Conservation (phyloP, 2,329 filamentous ascomycete species). For the Ascochyta rabiei region DNA sequence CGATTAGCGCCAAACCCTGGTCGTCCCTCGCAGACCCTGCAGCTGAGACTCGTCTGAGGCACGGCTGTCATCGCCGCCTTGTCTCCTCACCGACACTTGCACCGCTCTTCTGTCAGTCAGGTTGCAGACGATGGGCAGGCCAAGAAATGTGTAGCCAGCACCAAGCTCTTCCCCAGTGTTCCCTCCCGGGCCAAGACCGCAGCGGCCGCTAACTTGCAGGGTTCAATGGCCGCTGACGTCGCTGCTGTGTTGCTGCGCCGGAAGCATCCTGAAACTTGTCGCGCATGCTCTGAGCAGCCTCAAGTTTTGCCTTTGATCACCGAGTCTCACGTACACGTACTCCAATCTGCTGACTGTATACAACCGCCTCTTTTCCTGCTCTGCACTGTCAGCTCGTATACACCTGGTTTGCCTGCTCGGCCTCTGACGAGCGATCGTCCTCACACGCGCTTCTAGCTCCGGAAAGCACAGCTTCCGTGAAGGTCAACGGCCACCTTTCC, state of each 20-base stretch:
- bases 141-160: slow-evolving; percentile 6
- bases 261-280: slow-evolving; percentile 24
- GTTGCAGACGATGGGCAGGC: neutral
- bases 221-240: slow-evolving; percentile 37
- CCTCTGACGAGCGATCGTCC: slow-evolving; percentile 21
- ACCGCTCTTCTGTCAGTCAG: slow-evolving; percentile 3
- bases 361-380: neutral
- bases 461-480: slow-evolving; percentile 27
- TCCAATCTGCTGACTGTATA: slow-evolving; percentile 12
- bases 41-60: slow-evolving; percentile 10
- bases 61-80: neutral
- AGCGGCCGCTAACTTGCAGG: slow-evolving; percentile 19
- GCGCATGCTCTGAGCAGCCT: slow-evolving; percentile 14
- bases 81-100: slow-evolving; percentile 5
- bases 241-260: slow-evolving; percentile 26
- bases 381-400: slow-evolving; percentile 10
- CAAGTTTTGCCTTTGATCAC: slow-evolving; percentile 20
- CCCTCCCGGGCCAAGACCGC: slow-evolving; percentile 3
- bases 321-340: slow-evolving; percentile 6
- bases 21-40: slow-evolving; percentile 3
- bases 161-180: neutral
- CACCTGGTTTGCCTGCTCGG: slow-evolving; percentile 16
- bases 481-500: slow-evolving; percentile 8
- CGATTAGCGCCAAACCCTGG: slow-evolving; percentile 2
- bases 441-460: slow-evolving; percentile 22